Base-by-base conservation (phyloP, 352 stramenopile species). In the Globisporangium camurandrum region DNA sequence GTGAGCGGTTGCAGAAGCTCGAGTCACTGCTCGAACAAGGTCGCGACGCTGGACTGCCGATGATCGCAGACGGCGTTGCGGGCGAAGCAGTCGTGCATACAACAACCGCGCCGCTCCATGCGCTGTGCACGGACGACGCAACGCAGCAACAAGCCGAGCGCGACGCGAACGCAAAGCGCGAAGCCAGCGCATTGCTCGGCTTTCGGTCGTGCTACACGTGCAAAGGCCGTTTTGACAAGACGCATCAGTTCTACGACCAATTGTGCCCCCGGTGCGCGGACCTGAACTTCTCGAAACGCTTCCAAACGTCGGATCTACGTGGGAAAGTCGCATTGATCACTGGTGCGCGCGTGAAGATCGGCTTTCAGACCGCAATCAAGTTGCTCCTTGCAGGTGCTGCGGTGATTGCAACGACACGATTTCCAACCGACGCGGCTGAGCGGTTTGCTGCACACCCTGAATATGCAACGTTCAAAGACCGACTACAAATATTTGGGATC, bases 201-300 rank as follows among this genome's bases (percentile, higher is more conserved):
- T 92, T 92, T 59, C 86, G 94, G 6, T 98, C 95, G 26, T 98
- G 95, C 70, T 98, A 98, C 71, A 86, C 86, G 37, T 98, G 95
- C 70, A 98, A 98, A 63, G 68, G 74, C 11, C 86, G 93, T 33
- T 98, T 97, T 51, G 83, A 96, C 41, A 84, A 97, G 49, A 95
- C 97, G 55, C 78, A 97, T 53, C 96, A 98, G 64, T 98, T 98
- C 62, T 95, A 95, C 61, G 94, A 98, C 62, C 92, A 98, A 67
- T 64, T 98, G 8, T 98, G 95, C 53, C 93, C 93, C 24, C 63
- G 75, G 4, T 98, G 95, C 57, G 91, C 95, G 0, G 69, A 88
- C 30, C 64, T 98, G 27, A 98, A 98, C 64, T 98, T 90, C 50
- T 62, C 78, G 17, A 98, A 98, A 66, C 81, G 95, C 34, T 93